Evolutionary conservation across 139 green algal species (phyloP), one percentile per base, ranked within the genome.

Genomic region (Coelastrella sp.): DNA sequence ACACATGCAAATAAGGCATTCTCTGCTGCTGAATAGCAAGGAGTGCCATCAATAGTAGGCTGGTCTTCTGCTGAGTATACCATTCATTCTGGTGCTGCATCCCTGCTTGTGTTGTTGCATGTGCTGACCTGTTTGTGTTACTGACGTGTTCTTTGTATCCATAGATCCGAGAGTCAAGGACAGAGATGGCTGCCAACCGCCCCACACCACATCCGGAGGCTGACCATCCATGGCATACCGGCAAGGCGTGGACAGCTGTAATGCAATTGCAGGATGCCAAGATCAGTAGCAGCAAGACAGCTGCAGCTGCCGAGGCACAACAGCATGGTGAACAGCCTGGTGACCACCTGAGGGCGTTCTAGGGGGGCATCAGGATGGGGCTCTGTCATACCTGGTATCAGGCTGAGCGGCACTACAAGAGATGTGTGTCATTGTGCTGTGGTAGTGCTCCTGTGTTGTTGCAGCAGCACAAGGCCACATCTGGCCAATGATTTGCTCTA

Each of bases 161-260:
- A n/a, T 41, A 80, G 72, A 80, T 67, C 45, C 11, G 53, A 6
- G 32, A 48, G 27, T 59, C 59, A n/a, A 23, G 30, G 3, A 2
- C 40, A 57, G 67, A 77, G 45, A 73, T 87, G 37, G 63, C 30
- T 6, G 38, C 45, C 8, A 43, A 59, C 15, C 34, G 53, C 15
- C 50, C 76, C 17, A 63, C 62, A 38, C 77, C 77, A 38, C 85
- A 89, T 35, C 84, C 89, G 3, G 83, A 69, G 1, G 90, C 84
- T 4, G 85, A 93, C 60, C 86, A 91, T 69, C 85, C 77, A 57
- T 93, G 89, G 89, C 78, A 77, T 76, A 81, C 80, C 3, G 90
- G 89, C 48, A 62, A 68, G 19, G 80, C 81, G 0, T 91, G 83
- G 88, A 89, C 91, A 59, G 48, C 41, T 3, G 62, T 15, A 6